These are phyloP conservation scores for Magnusiomyces paraingens DNA, from an alignment of 1,139 yeast genomes.

Conservation along the genomic window DNA sequence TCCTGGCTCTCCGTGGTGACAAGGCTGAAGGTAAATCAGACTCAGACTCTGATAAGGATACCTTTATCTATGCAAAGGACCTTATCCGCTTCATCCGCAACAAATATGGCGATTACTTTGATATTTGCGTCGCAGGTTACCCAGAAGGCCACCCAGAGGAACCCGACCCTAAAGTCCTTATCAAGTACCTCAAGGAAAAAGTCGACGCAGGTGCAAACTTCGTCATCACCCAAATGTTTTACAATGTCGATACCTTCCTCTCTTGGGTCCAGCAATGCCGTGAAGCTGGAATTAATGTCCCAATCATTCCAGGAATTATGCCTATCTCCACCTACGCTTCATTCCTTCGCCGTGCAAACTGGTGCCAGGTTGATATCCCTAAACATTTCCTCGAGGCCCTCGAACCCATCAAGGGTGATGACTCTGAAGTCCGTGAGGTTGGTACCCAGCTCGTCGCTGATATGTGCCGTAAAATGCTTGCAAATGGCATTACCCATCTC, in stretches of 20 bases:
- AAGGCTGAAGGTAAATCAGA: constrained; percentile 36
- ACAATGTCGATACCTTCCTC: constrained; percentile 81
- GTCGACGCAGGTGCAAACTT: constrained; percentile 91
- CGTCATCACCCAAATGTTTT: constrained; percentile 87
- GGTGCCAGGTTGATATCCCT: constrained; percentile 86
- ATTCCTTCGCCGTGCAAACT: constrained; percentile 84
- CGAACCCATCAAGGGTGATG: constrained; percentile 87
- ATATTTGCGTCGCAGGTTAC: constrained; percentile 89
- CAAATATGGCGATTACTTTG: constrained; percentile 68
- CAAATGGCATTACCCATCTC: constrained; percentile 76
- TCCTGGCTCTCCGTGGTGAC: constrained; percentile 91
- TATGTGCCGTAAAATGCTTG: constrained; percentile 69
- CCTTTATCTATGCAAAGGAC: constrained; percentile 73
- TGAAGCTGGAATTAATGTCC: constrained; percentile 69
- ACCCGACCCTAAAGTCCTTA: constrained; percentile 47
- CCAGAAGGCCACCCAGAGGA: constrained; percentile 99
- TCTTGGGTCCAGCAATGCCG: constrained; percentile 73
- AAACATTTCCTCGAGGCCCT: constrained; percentile 60
- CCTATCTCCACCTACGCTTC: constrained; percentile 93
- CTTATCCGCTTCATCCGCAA: constrained; percentile 68
- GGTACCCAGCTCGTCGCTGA: constrained; percentile 81
- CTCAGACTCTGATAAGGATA: constrained; percentile 34
- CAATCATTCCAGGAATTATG: constrained; percentile 97
- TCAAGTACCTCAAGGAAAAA: constrained; percentile 72
- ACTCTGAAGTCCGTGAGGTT: constrained; percentile 73